Evolutionary conservation across 495 filamentous ascomycete species (phyloP), one percentile per base, ranked within the genome.

Genomic region (Cryomyces antarcticus): DNA sequence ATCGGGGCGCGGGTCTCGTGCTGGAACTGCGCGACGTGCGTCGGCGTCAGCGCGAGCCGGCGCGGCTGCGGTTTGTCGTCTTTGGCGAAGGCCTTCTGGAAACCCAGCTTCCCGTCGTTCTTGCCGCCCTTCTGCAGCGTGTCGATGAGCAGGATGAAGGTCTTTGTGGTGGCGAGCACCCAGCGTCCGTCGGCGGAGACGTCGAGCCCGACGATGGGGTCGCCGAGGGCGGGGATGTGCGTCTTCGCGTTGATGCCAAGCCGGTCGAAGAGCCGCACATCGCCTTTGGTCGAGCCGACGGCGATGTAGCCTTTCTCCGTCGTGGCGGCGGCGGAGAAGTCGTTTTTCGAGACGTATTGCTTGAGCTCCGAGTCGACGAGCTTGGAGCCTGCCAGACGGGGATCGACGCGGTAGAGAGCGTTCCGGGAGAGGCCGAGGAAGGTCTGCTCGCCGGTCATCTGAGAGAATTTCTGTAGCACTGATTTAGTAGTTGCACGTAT

Each of bases 231-330:
- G 5, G 89, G 89, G 49, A 97, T 87, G 44, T 87, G 80, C 1
- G 89, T 95, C 68, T 97, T 97, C 12, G 89, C 89, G 52, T 93
- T 93, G 62, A 96, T 88, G 10, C 92, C 92, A 2, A 96, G 72
- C 30, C 84, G 81, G 59, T 97, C 92, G 54, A 96, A 96, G 57
- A 97, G 73, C 38, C 89, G 82, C 42, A 97, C 88, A 54, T 97
- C 89, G 46, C 89, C 89, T 65, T 97, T 97, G 65, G 85, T 92
- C 30, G 83, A 93, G 3, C 87, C 89, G 17, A 97, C 88, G 27
- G 92, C 89, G 48, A 97, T 80, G 52, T 96, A 89, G 11, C 89
- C 89, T 60, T 95, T 85, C 55, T 86, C 82, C 0, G 92, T 96
- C 0, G 89, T 97, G 29, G 89, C 84, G 29, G 88, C 66, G 13